Evolutionary conservation across 2,329 filamentous ascomycete species (phyloP), one percentile per base, ranked within the genome.

Genomic region (Daldinia sp.): DNA sequence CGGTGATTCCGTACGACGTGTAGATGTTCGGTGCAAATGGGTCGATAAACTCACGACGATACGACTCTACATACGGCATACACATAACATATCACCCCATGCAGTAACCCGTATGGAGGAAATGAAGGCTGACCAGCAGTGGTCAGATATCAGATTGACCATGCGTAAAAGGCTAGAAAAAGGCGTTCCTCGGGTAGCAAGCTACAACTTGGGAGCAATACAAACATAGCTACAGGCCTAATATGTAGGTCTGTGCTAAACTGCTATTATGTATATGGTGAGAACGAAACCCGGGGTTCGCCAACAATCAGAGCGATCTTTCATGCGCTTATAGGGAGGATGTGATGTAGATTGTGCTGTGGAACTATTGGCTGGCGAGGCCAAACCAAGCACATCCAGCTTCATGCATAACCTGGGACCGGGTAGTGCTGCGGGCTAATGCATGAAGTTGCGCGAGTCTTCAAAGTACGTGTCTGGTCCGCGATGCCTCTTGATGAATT

Each of bases 281-380:
- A 43, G 30, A 49, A 61, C 15, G 21, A 23, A 34, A 8, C 19
- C 25, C 41, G 27, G 41, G n/a, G 6, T 34, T 56, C 23, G 30
- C 47, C 30, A 55, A 53, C 34, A n/a, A 32, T 41, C 48, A 30
- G 15, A 58, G 39, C 29, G 63, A 64, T 66, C 63, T 56, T 49
- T 60, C 57, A 68, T 68, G 66, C 66, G 50, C 39, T 51, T 56
- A 68, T 41, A 49, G 51, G 54, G 57, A 56, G 47, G 10, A 19
- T 41, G 60, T 58, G 35, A 47, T 47, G 27, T 39, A 57, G 29
- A 23, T 11, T 23, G 30, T 34, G 29, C 30, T 27, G 47, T 23
- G 48, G 41, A 39, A 35, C 49, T 17, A 68, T 66, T 59, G 62
- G 63, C 32, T 48, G 45, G 11, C 13, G 7, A 45, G 15, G 25